Evolutionary conservation across 108 stramenopile species (phyloP).

Genomic region (Parietichytrium sp.): DNA sequence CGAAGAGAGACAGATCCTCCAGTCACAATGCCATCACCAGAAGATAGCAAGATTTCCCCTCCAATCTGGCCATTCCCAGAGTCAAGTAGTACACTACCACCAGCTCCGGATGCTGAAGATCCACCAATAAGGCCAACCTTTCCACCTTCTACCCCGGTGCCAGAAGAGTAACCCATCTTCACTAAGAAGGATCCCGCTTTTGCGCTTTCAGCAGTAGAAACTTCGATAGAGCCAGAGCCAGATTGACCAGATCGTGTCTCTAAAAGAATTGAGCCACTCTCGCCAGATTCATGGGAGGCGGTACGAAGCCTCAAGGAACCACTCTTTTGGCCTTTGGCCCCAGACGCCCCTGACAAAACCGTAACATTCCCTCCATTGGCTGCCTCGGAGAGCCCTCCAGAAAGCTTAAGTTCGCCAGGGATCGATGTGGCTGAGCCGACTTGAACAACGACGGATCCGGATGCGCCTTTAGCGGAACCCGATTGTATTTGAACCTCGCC

Average conservation of each 20-base stretch:
- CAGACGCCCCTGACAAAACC: too few species aligned
- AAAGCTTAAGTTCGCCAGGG: not conserved
- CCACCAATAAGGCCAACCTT: not conserved
- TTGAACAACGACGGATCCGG: not conserved
- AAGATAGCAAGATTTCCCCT: not conserved
- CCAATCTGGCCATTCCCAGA: not conserved
- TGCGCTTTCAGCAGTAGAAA: too few species aligned
- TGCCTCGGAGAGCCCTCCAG: not conserved
- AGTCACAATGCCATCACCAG: not conserved
- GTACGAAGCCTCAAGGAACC: too few species aligned
- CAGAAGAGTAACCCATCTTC: too few species aligned
- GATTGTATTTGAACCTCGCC: too few species aligned
- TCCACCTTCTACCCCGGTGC: too few species aligned
- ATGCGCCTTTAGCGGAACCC: not conserved
- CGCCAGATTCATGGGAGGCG: too few species aligned
- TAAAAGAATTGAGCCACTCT: too few species aligned
- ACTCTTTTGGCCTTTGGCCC: too few species aligned
- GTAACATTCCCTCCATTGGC: not conserved
- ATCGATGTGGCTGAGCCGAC: not conserved
- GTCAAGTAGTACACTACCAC: not conserved
- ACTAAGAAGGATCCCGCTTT: too few species aligned
- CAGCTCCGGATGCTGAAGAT: not conserved
- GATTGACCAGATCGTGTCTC: too few species aligned
- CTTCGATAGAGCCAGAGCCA: too few species aligned
- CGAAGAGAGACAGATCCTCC: not conserved